phyloP scores from a whole-genome alignment of 164 flowering plant species.

The Euptelea pleiosperma region DNA sequence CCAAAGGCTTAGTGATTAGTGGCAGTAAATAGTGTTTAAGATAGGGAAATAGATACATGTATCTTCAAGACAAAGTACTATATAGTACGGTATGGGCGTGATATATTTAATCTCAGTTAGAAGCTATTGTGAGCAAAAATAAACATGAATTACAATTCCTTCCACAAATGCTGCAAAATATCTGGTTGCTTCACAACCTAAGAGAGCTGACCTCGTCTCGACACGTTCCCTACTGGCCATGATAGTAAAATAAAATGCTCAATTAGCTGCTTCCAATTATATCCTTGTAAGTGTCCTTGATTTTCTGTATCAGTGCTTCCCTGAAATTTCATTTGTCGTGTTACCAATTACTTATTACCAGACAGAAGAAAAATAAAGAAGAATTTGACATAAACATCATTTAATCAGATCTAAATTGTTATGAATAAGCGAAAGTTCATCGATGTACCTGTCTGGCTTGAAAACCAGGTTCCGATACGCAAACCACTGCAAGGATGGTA shows the following conservation, averaged over 20 bases:
- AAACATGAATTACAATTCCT: not conserved
- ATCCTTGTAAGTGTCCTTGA: constrained; percentile 55
- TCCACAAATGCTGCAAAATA: not conserved
- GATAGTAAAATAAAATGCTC: too few relatives aligned
- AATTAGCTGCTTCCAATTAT: constrained; percentile 53
- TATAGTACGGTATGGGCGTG: not conserved
- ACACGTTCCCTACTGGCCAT: not conserved
- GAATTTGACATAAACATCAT: not conserved
- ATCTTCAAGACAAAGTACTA: constrained; percentile 2
- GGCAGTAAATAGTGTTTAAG: not conserved
- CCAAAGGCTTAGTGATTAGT: not conserved
- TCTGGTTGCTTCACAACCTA: not conserved
- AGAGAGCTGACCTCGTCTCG: not conserved
- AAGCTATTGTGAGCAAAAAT: constrained; percentile 11
- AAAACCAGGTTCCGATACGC: constrained; percentile 71
- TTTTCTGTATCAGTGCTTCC: constrained; percentile 60
- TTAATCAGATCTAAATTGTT: not conserved
- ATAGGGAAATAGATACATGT: not conserved
- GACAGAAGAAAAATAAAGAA: too few relatives aligned
- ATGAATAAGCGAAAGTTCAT: not conserved
- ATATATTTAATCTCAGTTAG: constrained; percentile 7
- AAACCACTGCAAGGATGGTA: constrained; percentile 67
- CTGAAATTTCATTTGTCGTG: constrained; percentile 34
- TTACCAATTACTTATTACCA: not conserved
- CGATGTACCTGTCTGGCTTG: constrained; percentile 70